Evolutionary conservation across 1,284 basidiomycete genomes (phyloP).

Genomic region (Flammula alnicola): DNA sequence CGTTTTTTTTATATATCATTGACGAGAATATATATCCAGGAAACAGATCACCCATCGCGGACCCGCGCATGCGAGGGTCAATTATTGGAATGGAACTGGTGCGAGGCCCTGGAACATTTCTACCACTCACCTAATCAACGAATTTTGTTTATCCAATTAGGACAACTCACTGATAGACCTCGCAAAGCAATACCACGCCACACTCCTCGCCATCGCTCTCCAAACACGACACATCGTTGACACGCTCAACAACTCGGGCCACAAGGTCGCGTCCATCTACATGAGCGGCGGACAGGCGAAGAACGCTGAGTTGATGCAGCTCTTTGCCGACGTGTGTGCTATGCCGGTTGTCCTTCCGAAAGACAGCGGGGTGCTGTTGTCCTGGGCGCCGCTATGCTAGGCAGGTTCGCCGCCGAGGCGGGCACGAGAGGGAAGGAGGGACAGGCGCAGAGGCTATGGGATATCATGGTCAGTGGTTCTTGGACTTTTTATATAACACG

Average conservation of each 20-base stretch:
- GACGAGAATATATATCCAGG: constrained; percentile 48
- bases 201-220: constrained; percentile 93
- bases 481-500: background rate
- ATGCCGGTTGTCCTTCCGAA: constrained; percentile 87
- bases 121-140: background rate
- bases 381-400: constrained; percentile 92
- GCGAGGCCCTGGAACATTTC: background rate
- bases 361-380: constrained; percentile 87
- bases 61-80: constrained; percentile 91
- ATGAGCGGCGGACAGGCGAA: constrained; percentile 94
- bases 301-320: constrained; percentile 82
- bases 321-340: constrained; percentile 86
- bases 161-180: constrained; percentile 83
- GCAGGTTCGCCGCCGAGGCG: constrained; percentile 69
- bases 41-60: constrained; percentile 95
- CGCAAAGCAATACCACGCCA: constrained; percentile 89
- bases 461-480: constrained; percentile 77
- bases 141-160: constrained; percentile 33
- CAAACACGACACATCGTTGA: constrained; percentile 97
- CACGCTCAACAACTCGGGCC: constrained; percentile 87
- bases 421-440: constrained; percentile 43
- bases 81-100: constrained; percentile 86
- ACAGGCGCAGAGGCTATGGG: constrained; percentile 81
- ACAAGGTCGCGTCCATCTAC: constrained; percentile 86
- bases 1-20: background rate